phyloP scores from a whole-genome alignment of 495 filamentous ascomycete genomes.

The Aspergillus bridgeri region DNA sequence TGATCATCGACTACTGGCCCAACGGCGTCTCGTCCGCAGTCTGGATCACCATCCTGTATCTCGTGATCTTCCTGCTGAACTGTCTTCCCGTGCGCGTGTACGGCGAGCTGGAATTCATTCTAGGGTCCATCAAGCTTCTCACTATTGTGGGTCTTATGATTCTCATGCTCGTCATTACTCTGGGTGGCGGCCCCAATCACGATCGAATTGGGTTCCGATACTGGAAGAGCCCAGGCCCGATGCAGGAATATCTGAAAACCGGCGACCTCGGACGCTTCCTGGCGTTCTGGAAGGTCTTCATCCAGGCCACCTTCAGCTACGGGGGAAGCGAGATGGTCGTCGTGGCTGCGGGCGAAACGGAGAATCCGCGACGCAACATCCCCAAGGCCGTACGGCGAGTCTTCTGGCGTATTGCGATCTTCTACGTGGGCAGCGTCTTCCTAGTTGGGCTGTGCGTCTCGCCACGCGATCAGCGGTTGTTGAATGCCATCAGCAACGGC shows the following conservation, averaged over 20 bases:
- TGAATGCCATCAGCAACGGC: slow-evolving; percentile 16
- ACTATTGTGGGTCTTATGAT: slow-evolving; percentile 45
- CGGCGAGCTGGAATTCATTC: slow-evolving; percentile 46
- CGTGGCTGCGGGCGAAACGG: slow-evolving; percentile 74
- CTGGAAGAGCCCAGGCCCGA: slow-evolving; percentile 49
- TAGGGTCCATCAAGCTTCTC: slow-evolving; percentile 43
- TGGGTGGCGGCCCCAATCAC: slow-evolving; percentile 24
- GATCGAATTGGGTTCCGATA: slow-evolving; percentile 38
- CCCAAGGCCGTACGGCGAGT: slow-evolving; percentile 74
- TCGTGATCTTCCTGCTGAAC: slow-evolving; percentile 43
- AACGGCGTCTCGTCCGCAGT: slow-evolving; percentile 31
- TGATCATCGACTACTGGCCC: slow-evolving; percentile 65
- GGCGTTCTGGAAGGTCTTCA: slow-evolving; percentile 36
- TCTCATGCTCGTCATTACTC: slow-evolving; percentile 47
- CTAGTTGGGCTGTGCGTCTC: slow-evolving; percentile 48
- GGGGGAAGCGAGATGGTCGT: slow-evolving; percentile 68
- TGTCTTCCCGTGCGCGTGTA: slow-evolving; percentile 41
- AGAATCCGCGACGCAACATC: slow-evolving; percentile 69
- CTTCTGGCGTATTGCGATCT: slow-evolving; percentile 78
- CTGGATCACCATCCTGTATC: slow-evolving; percentile 44
- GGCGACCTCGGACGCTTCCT: slow-evolving; percentile 42
- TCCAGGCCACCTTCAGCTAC: slow-evolving; percentile 44
- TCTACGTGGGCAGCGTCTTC: slow-evolving; percentile 60
- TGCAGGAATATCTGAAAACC: slow-evolving; percentile 38
- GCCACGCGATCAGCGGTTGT: background rate